Evolutionary conservation across 371 early-diverging fungal species (phyloP), one percentile per base, ranked within the genome.

Genomic region (Mucor racemosus): DNA sequence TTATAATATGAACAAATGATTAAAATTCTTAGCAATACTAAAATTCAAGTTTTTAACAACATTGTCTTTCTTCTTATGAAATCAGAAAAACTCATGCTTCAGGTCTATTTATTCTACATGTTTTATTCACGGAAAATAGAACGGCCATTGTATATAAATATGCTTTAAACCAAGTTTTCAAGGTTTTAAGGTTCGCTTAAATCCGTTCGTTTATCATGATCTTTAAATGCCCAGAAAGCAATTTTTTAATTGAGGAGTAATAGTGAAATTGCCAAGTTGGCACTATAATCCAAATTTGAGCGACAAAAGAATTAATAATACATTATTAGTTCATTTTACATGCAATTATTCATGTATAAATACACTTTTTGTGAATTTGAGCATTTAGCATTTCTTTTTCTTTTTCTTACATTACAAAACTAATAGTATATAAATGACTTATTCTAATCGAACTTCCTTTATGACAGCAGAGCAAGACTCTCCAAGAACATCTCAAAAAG

Each of bases 371-470:
- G 1, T 5, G 21, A 50, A 38, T 5, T 7, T 38, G 11, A 21
- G 26, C 19, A 8, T 21, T 8, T 19, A 21, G 1, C 13, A 21
- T 50, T 50, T 39, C 26, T 58, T 10, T 36, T 19, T 57, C n/a
- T 38, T 35, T 57, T 10, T 53, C 11, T 21, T 53, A 34, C 9
- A 39, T 5, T 21, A 21, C 26, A 39, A 26, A 11, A 26, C 26
- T 26, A 26, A 26, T 26, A 26, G 26, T 26, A 26, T 26, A 1
- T 26, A 26, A 7, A 63, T 63, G 56, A n/a, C 64, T 34, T 33
- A 63, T 10, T 62, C 63, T 7, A 62, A 62, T 55, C 63, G 55
- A 40, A 62, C 63, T 13, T 62, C 63, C 1, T 62, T 62, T 21
- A 35, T 42, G 44, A 63, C 64, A 17, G 56, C 55, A 17, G 64